phyloP scores from a whole-genome alignment of 176 grass and related monocot genomes.

The Oryza meyeriana region DNA sequence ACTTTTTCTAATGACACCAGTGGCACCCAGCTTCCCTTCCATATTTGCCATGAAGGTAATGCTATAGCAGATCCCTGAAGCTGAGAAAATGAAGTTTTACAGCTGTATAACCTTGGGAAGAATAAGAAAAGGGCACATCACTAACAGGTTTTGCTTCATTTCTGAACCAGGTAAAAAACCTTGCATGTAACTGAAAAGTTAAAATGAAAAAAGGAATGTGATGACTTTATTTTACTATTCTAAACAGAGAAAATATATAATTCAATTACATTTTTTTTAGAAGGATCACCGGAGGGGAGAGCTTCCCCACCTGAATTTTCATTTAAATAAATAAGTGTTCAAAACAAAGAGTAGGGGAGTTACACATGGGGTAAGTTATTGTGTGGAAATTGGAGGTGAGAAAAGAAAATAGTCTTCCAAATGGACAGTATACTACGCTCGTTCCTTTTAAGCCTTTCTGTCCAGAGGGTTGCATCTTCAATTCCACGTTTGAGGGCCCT shows the following conservation, averaged over 20 bases:
- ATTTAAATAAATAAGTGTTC: background rate
- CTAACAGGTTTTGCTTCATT: background rate
- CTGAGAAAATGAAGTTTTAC: background rate
- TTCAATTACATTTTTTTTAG: background rate
- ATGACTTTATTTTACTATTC: background rate
- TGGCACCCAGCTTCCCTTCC: background rate
- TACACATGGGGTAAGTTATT: too few species aligned
- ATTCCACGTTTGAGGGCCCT: too few species aligned
- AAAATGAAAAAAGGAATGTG: background rate
- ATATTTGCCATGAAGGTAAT: background rate
- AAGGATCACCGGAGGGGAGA: background rate
- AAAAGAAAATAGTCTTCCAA: too few species aligned
- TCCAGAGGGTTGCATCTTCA: too few species aligned
- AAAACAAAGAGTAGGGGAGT: too few species aligned
- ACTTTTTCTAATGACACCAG: background rate
- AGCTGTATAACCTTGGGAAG: background rate
- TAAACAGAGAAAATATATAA: background rate
- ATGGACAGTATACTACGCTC: too few species aligned
- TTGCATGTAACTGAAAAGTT: background rate
- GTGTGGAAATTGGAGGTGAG: too few species aligned
- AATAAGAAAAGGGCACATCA: slow-evolving; percentile 9
- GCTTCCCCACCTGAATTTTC: too few species aligned
- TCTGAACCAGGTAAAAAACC: background rate
- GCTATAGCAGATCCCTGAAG: slow-evolving; percentile 18
- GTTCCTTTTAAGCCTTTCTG: too few species aligned